Evolutionary conservation across 2,329 filamentous ascomycete genomes (phyloP).

Genomic region (Phialophora verrucosa): DNA sequence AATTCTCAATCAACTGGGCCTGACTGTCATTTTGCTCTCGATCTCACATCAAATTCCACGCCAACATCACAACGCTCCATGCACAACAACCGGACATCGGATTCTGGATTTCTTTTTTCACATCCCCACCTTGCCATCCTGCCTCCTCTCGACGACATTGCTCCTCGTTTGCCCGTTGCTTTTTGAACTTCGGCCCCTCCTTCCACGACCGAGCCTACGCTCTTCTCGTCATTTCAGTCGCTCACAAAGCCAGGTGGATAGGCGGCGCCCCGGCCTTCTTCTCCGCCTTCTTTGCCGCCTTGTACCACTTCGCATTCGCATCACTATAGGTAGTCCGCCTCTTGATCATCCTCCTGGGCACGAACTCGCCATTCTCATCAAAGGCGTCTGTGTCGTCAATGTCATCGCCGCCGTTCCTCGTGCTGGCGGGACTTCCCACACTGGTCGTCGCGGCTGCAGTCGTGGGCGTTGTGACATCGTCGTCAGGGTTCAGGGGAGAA

Average conservation of each 20-base stretch:
- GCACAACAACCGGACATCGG: background rate
- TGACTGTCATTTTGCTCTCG: background rate
- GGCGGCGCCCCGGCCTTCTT: slow-evolving; percentile 37
- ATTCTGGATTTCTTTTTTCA: background rate
- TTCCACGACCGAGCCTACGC: no score
- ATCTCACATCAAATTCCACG: background rate
- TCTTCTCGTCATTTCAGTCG: background rate
- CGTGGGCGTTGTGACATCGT: slow-evolving; percentile 1
- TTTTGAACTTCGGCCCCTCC: background rate
- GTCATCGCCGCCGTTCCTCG: slow-evolving; percentile 8
- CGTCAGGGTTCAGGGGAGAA: slow-evolving; percentile 19
- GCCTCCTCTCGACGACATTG: background rate
- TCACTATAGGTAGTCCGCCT: slow-evolving; percentile 35
- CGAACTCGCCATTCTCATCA: slow-evolving; percentile 35
- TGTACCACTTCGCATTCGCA: slow-evolving; percentile 40
- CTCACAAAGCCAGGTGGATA: slow-evolving; percentile 37
- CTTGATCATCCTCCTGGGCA: slow-evolving; percentile 29
- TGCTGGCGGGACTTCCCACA: slow-evolving; percentile 19
- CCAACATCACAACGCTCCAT: background rate
- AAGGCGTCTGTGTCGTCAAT: slow-evolving; percentile 26
- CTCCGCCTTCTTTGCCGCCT: slow-evolving; percentile 41
- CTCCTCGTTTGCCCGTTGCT: background rate
- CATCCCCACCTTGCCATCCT: background rate
- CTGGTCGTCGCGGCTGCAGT: slow-evolving; percentile 21
- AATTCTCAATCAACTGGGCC: background rate